Conservation (phyloP, 768 basidiomycete species). For the Russula sp. region DNA sequence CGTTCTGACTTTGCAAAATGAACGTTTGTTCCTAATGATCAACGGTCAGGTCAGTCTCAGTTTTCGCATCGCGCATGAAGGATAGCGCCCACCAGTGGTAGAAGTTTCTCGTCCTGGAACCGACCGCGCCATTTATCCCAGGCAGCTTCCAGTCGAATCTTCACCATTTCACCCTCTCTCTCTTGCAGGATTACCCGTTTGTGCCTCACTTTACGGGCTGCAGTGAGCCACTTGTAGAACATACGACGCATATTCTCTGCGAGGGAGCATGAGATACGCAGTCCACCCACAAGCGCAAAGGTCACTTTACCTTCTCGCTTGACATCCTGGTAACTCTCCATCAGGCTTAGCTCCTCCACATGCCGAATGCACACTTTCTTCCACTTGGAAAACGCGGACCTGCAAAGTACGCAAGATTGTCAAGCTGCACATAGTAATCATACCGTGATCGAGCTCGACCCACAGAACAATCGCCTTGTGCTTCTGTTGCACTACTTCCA, state of each 20-base stretch:
- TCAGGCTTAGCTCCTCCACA: constrained; percentile 64
- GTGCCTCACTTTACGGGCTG: constrained; percentile 53
- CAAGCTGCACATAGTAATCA: background rate
- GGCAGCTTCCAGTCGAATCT: constrained; percentile 40
- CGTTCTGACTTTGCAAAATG: constrained; percentile 49
- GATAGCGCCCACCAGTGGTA: constrained; percentile 47
- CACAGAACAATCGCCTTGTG: constrained; percentile 35
- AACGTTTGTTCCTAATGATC: constrained; percentile 41
- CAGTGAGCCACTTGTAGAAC: constrained; percentile 64
- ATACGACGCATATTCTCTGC: constrained; percentile 59
- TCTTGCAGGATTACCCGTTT: constrained; percentile 51
- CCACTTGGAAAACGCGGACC: constrained; percentile 63
- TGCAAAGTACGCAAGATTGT: constrained; percentile 25
- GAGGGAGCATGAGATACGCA: background rate
- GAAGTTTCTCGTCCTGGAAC: constrained; percentile 56
- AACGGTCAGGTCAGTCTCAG: constrained; percentile 2
- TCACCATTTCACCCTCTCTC: constrained; percentile 56
- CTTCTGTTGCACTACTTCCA: constrained; percentile 49
- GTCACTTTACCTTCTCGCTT: constrained; percentile 60
- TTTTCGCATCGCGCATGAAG: background rate
- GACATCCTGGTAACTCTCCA: constrained; percentile 77
- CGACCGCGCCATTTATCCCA: constrained; percentile 82
- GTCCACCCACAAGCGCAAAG: background rate
- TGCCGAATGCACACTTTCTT: constrained; percentile 52
- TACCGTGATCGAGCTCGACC: constrained; percentile 5